Evolutionary conservation across 2,329 filamentous ascomycete genomes (phyloP).

Genomic region (Daldinia eschscholtzii): DNA sequence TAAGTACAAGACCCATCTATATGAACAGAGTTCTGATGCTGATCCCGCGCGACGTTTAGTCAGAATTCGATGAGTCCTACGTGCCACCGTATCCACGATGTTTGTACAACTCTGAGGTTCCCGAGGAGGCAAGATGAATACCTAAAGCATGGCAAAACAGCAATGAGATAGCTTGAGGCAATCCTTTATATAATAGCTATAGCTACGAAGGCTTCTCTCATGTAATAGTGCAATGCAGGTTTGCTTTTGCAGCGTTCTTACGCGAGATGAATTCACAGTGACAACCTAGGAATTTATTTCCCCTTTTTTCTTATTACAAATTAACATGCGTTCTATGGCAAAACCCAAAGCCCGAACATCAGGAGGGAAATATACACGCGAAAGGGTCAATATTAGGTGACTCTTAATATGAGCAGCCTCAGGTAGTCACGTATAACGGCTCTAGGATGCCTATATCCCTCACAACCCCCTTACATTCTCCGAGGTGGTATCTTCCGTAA

Average conservation of each 20-base stretch:
- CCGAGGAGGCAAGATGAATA: conserved; percentile 16
- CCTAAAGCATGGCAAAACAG: neutral
- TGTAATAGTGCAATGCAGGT: neutral
- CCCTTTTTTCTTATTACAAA: too few species aligned
- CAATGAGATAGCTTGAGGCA: neutral
- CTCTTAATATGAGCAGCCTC: too few species aligned
- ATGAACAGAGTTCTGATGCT: neutral
- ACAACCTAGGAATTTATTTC: neutral
- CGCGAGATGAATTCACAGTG: neutral
- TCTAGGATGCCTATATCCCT: too few species aligned
- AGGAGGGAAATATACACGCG: too few species aligned
- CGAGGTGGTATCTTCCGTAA: neutral
- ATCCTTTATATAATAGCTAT: neutral
- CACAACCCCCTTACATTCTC: too few species aligned
- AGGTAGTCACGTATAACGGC: too few species aligned
- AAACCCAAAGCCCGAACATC: too few species aligned
- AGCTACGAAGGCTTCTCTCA: neutral
- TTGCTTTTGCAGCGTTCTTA: neutral
- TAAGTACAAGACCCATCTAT: conserved; percentile 5
- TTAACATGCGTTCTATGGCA: too few species aligned
- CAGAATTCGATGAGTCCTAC: conserved; percentile 27
- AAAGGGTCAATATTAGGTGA: too few species aligned
- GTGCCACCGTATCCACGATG: conserved; percentile 18
- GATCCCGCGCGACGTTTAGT: conserved; percentile 2
- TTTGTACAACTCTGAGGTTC: conserved; percentile 23